Base-by-base conservation (phyloP, 352 stramenopile genomes). In the Pythium grandisporangium region DNA sequence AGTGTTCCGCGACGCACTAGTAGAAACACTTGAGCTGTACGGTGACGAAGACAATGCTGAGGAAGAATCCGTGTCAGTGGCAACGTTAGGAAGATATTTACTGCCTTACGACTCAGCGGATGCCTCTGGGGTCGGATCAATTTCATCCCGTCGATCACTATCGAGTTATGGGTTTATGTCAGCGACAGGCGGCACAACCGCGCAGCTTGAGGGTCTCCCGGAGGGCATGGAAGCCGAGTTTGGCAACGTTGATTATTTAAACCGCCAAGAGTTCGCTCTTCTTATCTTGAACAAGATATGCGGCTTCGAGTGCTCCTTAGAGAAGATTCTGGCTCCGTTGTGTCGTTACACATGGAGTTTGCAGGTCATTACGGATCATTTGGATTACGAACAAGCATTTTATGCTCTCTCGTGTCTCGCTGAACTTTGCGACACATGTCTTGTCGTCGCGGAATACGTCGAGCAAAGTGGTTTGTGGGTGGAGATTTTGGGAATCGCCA, bases 251-350 rank as follows among this genome's bases (percentile, higher is more conserved):
- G 77, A 91, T 40, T 91, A 88, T 45, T 46, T 88, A 36, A 66
- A 66, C 34, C 71, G 77, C 0, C 77, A 91, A 56, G 77, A 91
- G 30, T 64, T 80, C 34, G 74, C 77, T 1, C 39, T 91, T 17
- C 60, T 86, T 10, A 79, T 91, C 16, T 37, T 91, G 3, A 88
- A 85, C 59, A 88, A 86, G 54, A 70, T 91, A 6, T 91, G 77
- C 32, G 74, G 72, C 0, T 74, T 88, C 36, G 58, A 83, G 44
- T 84, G 52, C 39, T 79, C 66, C 26, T 50, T 91, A 37, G 77
- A 91, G 48, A 64, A 66, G 27, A 82, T 88, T 58, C 44, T 91
- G 21, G 66, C 70, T 37, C 74, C 77, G 22, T 88, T 87, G 24
- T 86, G 70, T 32, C 60, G 77, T 33, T 91, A 71, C 46, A 86